Percentiles rank a stretch among this genome's conserved stretches.
These are phyloP conservation scores for Cucurbita ficifolia DNA, from an alignment of 306 rosid species.

Conservation along the genomic window DNA sequence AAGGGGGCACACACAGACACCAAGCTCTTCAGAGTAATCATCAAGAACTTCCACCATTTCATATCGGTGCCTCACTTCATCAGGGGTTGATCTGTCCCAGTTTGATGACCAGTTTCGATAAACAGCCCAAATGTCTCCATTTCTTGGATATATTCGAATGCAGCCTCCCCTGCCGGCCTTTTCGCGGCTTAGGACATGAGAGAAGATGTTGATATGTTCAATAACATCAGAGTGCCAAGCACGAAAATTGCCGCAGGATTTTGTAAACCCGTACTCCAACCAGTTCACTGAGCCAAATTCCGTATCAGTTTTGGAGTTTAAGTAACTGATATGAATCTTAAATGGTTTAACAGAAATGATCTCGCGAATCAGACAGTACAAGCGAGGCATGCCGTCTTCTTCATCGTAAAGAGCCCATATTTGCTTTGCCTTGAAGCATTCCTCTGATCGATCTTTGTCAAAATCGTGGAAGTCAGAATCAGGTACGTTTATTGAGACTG, in stretches of 20 bases:
- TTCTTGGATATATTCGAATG: slow-evolving; percentile 67
- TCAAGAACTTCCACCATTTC: slow-evolving; percentile 95
- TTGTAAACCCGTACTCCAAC: slow-evolving; percentile 83
- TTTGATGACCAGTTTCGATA: slow-evolving; percentile 73
- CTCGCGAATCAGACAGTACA: slow-evolving; percentile 93
- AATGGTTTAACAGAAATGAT: slow-evolving; percentile 72
- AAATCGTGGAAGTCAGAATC: slow-evolving; percentile 97
- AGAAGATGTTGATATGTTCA: slow-evolving; percentile 81
- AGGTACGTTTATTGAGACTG: slow-evolving; percentile 58
- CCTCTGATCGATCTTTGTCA: slow-evolving; percentile 84
- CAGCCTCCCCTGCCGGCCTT: slow-evolving; percentile 95
- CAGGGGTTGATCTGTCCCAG: slow-evolving; percentile 84
- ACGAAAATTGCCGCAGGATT: slow-evolving; percentile 96
- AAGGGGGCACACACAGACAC: slow-evolving; percentile 70
- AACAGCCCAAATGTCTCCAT: slow-evolving; percentile 88
- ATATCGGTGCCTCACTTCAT: slow-evolving; percentile 75
- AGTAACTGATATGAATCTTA: slow-evolving; percentile 66
- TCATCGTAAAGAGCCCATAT: slow-evolving; percentile 99
- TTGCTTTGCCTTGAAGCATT: slow-evolving; percentile 90
- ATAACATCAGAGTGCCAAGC: slow-evolving; percentile 60
- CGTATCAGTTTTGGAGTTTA: slow-evolving; percentile 77
- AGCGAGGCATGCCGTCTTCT: slow-evolving; percentile 98
- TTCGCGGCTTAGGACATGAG: slow-evolving; percentile 59
- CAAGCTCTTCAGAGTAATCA: slow-evolving; percentile 87
- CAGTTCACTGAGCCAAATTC: slow-evolving; percentile 80